Base-by-base conservation (phyloP, 352 stramenopile genomes). In the Globisporangium polare region DNA sequence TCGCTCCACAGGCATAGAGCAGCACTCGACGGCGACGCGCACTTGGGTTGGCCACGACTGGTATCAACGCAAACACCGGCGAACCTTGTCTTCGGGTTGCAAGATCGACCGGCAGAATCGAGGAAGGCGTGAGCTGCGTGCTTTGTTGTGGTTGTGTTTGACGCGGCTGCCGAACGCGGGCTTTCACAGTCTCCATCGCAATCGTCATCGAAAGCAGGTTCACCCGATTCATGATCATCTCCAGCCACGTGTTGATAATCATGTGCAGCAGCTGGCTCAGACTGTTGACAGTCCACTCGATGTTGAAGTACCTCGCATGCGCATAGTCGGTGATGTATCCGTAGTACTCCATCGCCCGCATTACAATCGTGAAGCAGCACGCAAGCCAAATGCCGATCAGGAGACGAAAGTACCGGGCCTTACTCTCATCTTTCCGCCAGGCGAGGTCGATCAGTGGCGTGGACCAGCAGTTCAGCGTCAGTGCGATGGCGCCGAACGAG, bases 351-450 rank as follows among this genome's bases (percentile, higher is more conserved):
- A 42, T 8, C 29, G 33, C n/a, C n/a, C 18, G 50, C 26, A 43
- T 31, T 18, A 41, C 8, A 18, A 45, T 56, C n/a, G 50, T 56
- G n/a, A 56, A 56, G 50, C 50, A 56, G 50, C 50, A 56, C 50
- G 50, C 31, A 31, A 45, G 31, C 31, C n/a, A 45, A 12, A 42
- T 45, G n/a, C 29, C 29, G 17, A 56, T 3, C 10, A 56, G 20
- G 9, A 56, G 20, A 3, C n/a, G 15, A 26, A 56, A 56, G 10
- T 56, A 45, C 26, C 50, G 27, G 20, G 3, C 33, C n/a, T 45
- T 43, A 31, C 33, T 43, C 12, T 43, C 18, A 12, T 42, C 50
- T 1, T 15, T 22, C 1, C 6, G 20, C 31, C 31, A 56, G 7
- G 24, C 33, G 8, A 20, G 5, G 18, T 41, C 31, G 10, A 41